These are phyloP conservation scores for Hygrophila difformis DNA, from an alignment of 257 asterid genomes.

Conservation along the genomic window DNA sequence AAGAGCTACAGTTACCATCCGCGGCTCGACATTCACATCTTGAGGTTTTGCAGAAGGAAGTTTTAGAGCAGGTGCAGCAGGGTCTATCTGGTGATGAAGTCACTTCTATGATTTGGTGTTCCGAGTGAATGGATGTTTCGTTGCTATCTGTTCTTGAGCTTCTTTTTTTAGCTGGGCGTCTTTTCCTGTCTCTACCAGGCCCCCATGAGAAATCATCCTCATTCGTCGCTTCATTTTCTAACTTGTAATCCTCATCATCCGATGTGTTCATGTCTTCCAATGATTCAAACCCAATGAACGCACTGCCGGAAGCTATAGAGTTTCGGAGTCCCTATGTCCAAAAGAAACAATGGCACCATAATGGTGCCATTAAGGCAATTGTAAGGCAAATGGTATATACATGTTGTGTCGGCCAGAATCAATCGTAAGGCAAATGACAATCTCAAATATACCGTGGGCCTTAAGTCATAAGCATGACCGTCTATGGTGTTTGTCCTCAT, in stretches of 20 bases:
- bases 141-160: conserved; percentile 21
- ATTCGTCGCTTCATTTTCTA: conserved; percentile 14
- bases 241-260: conserved; percentile 34
- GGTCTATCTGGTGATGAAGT: conserved; percentile 6
- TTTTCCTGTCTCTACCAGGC: conserved; percentile 25
- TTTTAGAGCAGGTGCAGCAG: conserved; percentile 77
- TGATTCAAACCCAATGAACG: conserved; percentile 14
- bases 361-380: too few species aligned
- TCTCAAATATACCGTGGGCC: conserved; percentile 48
- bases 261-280: conserved; percentile 91
- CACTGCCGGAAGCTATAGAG: conserved; percentile 31
- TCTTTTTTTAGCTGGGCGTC: conserved; percentile 27
- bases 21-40: conserved; percentile 82
- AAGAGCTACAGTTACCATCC: conserved; percentile 34
- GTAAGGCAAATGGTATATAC: too few species aligned
- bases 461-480: conserved; percentile 56
- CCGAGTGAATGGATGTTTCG: conserved; percentile 19
- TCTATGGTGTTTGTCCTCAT: conserved; percentile 26
- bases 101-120: conserved; percentile 1
- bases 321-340: conserved; percentile 59
- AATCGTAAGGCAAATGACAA: neutral
- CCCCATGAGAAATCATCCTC: conserved; percentile 41
- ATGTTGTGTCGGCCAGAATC: neutral
- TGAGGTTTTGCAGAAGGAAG: conserved; percentile 60
- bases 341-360: too few species aligned